These are phyloP conservation scores for Aspergillus sergii DNA, from an alignment of 2,329 filamentous ascomycete species.

Conservation along the genomic window DNA sequence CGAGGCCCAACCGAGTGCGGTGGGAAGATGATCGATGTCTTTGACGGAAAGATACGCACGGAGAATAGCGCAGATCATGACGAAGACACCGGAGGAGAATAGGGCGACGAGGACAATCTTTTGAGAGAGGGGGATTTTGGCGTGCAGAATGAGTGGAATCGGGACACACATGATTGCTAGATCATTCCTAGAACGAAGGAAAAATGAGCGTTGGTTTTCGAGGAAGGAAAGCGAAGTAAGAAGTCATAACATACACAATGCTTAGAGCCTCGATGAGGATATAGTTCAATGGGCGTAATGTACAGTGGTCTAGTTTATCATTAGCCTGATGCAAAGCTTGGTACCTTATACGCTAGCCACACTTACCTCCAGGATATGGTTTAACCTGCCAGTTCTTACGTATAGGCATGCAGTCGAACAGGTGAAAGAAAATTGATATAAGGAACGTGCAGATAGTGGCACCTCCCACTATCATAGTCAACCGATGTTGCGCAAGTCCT, in stretches of 20 bases:
- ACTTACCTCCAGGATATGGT: slow-evolving; percentile 20
- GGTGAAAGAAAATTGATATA: slow-evolving; percentile 17
- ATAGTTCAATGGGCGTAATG: slow-evolving; percentile 19
- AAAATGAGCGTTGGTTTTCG: neutral
- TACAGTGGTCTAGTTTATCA: slow-evolving; percentile 16
- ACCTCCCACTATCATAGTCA: slow-evolving; percentile 8
- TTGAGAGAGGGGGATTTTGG: slow-evolving; percentile 16
- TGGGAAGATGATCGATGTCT: slow-evolving; percentile 14
- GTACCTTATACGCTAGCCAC: neutral
- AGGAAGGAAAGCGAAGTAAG: neutral
- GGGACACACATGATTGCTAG: slow-evolving; percentile 23
- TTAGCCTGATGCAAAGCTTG: neutral
- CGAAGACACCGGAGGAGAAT: slow-evolving; percentile 24
- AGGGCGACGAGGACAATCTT: slow-evolving; percentile 20
- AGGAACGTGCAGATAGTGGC: slow-evolving; percentile 13
- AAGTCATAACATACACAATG: slow-evolving; percentile 14
- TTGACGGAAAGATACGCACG: slow-evolving; percentile 24
- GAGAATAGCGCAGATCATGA: slow-evolving; percentile 23
- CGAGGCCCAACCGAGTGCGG: slow-evolving; percentile 23
- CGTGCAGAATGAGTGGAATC: slow-evolving; percentile 20
- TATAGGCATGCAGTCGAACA: slow-evolving; percentile 17
- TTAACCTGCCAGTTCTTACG: slow-evolving; percentile 23
- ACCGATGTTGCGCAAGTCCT: slow-evolving; percentile 20
- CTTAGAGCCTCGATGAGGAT: slow-evolving; percentile 21
- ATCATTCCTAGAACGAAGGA: slow-evolving; percentile 15